phyloP scores from a whole-genome alignment of 2,329 filamentous ascomycete species.

The Aureobasidium mangrovei region DNA sequence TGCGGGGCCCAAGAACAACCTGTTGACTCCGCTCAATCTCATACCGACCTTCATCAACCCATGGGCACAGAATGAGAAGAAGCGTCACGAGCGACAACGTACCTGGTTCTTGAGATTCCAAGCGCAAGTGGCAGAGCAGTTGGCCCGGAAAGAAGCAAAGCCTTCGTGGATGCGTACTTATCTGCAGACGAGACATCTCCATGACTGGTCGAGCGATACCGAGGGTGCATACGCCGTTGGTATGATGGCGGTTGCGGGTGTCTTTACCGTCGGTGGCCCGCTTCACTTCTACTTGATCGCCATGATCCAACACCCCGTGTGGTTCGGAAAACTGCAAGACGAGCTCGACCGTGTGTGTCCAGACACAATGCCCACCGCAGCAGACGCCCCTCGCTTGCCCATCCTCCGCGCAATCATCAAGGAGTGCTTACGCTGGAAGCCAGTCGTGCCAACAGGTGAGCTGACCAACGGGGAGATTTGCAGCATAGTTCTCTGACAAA shows the following conservation, averaged over 20 bases:
- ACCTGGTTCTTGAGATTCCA: too few relatives aligned
- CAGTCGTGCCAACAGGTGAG: constrained; percentile 40
- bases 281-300: constrained; percentile 21
- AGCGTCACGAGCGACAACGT: too few relatives aligned
- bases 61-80: too few relatives aligned
- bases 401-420: constrained; percentile 48
- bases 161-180: too few relatives aligned
- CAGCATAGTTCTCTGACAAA: neutral
- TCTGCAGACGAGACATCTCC: too few relatives aligned
- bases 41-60: too few relatives aligned
- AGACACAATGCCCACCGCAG: constrained; percentile 43
- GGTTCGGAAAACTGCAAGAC: constrained; percentile 35
- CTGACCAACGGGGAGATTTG: too few relatives aligned
- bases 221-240: constrained; percentile 16
- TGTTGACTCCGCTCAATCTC: too few relatives aligned
- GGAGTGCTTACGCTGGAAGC: constrained; percentile 47
- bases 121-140: too few relatives aligned
- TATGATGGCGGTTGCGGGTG: constrained; percentile 28
- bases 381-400: constrained; percentile 43
- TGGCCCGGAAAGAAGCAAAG: too few relatives aligned
- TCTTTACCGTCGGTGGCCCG: constrained; percentile 27
- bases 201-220: too few relatives aligned
- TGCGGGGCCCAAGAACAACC: too few relatives aligned
- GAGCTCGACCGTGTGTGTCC: constrained; percentile 41
- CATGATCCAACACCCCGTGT: constrained; percentile 42